Percentiles rank a stretch among this genome's conserved stretches.
These are phyloP conservation scores for Monosporascus sp. DNA, from an alignment of 2,329 filamentous ascomycete species.

Conservation along the genomic window DNA sequence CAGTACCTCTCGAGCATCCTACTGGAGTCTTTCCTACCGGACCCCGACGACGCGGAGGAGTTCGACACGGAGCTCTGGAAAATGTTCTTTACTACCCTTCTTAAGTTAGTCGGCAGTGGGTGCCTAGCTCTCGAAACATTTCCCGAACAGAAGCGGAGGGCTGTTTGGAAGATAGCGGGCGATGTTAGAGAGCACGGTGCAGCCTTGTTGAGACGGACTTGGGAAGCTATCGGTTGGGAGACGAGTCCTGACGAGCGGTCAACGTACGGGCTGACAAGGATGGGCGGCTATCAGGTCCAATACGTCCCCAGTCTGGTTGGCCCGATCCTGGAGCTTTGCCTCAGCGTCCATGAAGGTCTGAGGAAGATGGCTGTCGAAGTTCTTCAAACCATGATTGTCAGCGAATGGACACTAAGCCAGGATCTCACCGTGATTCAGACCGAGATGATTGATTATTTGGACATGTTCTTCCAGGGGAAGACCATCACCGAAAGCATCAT, in stretches of 20 bases:
- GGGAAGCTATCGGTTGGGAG: conserved; percentile 97
- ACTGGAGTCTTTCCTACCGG: conserved; percentile 76
- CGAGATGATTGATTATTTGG: conserved; percentile 92
- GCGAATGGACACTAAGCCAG: conserved; percentile 94
- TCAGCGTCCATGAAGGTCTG: conserved; percentile 91
- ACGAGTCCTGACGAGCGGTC: conserved; percentile 72
- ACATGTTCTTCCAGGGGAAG: conserved; percentile 84
- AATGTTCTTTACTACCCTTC: conserved; percentile 80
- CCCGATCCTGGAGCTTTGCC: conserved; percentile 86
- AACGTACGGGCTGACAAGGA: conserved; percentile 72
- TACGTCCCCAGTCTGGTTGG: conserved; percentile 91
- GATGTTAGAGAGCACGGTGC: conserved; percentile 92
- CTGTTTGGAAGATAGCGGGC: conserved; percentile 98
- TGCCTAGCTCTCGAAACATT: conserved; percentile 90
- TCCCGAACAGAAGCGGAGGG: conserved; percentile 90
- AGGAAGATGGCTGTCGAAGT: conserved; percentile 88
- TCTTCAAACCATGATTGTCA: conserved; percentile 95
- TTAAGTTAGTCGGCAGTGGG: conserved; percentile 85
- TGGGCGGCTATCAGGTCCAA: conserved; percentile 97
- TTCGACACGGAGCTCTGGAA: conserved; percentile 96
- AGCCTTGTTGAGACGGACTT: conserved; percentile 75
- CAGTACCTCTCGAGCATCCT: conserved; percentile 77
- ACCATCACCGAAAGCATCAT: conserved; percentile 81
- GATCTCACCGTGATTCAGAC: conserved; percentile 88
- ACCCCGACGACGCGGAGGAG: conserved; percentile 83